A percentile compares a stretch with the other conserved stretches of the same genome.
Evolutionary conservation across 768 basidiomycete genomes (phyloP).

Genomic region (Suillus americanus): DNA sequence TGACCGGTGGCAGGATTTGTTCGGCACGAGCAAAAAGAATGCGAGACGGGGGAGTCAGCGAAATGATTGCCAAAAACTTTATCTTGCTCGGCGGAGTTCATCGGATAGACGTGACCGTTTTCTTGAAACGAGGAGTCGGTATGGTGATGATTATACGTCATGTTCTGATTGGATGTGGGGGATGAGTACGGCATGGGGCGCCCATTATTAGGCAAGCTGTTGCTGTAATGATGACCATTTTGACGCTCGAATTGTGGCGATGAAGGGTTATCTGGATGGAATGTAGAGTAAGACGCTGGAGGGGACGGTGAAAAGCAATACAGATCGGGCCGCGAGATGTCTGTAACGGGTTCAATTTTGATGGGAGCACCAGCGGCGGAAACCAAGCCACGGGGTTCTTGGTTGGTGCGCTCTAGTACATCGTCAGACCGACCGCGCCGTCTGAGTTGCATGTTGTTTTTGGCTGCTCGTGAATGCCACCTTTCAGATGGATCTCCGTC

Average conservation of each 20-base stretch:
- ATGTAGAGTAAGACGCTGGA: constrained; percentile 52
- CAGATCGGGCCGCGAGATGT: constrained; percentile 48
- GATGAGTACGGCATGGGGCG: constrained; percentile 34
- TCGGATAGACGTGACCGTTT: constrained; percentile 36
- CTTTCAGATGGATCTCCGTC: constrained; percentile 82
- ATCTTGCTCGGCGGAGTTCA: constrained; percentile 34
- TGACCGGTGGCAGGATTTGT: constrained; percentile 59
- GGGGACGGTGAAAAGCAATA: constrained; percentile 73
- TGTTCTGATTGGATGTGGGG: constrained; percentile 33
- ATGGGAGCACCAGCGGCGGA: constrained; percentile 57
- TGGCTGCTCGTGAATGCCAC: constrained; percentile 82
- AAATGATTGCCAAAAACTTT: constrained; percentile 34
- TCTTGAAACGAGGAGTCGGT: constrained; percentile 34
- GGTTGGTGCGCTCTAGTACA: constrained; percentile 31
- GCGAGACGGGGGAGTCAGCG: constrained; percentile 32
- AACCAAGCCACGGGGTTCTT: constrained; percentile 39
- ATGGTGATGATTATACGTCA: constrained; percentile 33
- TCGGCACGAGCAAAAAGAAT: constrained; percentile 59
- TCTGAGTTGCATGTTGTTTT: constrained; percentile 53
- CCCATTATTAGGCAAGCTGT: constrained; percentile 26
- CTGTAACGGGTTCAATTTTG: constrained; percentile 62
- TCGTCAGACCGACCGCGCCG: constrained; percentile 38
- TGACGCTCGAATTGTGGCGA: constrained; percentile 36
- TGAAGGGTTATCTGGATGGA: constrained; percentile 43
- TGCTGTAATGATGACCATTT: constrained; percentile 32